These are phyloP conservation scores for Lasiodiplodia sp. DNA, from an alignment of 2,329 filamentous ascomycete species.

Conservation along the genomic window DNA sequence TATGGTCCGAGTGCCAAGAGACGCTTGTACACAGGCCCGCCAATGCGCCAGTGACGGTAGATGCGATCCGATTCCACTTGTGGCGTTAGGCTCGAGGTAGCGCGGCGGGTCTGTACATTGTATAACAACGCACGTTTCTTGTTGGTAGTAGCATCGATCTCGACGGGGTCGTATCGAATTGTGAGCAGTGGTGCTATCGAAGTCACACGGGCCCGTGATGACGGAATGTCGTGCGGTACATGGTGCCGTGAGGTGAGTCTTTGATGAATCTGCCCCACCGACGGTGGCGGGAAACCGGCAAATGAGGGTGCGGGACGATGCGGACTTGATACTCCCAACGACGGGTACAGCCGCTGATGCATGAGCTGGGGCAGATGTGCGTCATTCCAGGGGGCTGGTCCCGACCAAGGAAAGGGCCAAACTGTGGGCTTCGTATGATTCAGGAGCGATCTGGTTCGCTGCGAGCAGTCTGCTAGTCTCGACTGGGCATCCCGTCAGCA, in stretches of 20 bases:
- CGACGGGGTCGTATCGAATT: background rate
- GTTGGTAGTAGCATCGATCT: background rate
- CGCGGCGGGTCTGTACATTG: background rate
- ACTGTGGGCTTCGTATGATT: background rate
- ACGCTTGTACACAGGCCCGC: background rate
- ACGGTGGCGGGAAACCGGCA: background rate
- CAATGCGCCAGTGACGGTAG: background rate
- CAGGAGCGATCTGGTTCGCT: background rate
- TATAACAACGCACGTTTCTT: background rate
- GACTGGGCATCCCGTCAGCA: slow-evolving; percentile 14
- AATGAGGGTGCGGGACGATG: background rate
- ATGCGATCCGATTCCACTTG: background rate
- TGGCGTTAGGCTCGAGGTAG: background rate
- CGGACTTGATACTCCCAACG: slow-evolving; percentile 15
- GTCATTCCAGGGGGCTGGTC: background rate
- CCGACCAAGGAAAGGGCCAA: background rate
- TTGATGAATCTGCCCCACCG: background rate
- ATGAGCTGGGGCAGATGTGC: background rate
- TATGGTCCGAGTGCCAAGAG: background rate
- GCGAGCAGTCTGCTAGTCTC: slow-evolving; percentile 5
- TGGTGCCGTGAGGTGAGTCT: slow-evolving; percentile 2
- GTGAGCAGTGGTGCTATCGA: background rate
- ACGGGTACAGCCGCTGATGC: slow-evolving; percentile 20
- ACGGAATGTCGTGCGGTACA: background rate
- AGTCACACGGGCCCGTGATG: background rate